Conservation (phyloP, 108 stramenopile species). For the Parietichytrium sp. region DNA sequence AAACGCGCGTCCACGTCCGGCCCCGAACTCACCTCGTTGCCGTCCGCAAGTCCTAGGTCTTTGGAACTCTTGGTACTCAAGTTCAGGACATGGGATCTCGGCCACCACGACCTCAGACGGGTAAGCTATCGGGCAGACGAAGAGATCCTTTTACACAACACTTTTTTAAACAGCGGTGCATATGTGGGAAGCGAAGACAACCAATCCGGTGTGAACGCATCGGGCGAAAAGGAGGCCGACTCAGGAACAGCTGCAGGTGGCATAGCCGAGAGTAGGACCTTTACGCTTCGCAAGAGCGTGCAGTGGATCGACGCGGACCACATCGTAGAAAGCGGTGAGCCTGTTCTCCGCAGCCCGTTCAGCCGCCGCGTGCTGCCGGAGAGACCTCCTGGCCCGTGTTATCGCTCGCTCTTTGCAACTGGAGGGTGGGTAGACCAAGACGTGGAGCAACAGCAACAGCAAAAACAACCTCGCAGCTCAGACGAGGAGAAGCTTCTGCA, state of each 20-base stretch:
- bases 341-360: constrained; percentile 27
- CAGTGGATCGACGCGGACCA: constrained; percentile 4
- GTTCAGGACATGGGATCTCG: neutral
- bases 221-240: too few species aligned
- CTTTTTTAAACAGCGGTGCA: constrained; percentile 16
- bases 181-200: too few species aligned
- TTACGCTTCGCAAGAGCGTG: neutral
- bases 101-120: neutral
- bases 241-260: too few species aligned
- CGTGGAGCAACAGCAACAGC: neutral
- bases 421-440: neutral
- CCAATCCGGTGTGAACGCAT: too few species aligned
- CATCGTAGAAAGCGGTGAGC: neutral
- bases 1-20: neutral
- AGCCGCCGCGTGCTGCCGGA: neutral
- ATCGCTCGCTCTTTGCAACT: neutral
- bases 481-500: too few species aligned
- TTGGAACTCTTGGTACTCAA: neutral
- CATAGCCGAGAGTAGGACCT: neutral
- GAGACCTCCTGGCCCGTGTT: constrained; percentile 30
- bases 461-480: too few species aligned
- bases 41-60: neutral
- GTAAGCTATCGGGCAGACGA: neutral
- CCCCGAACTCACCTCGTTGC: neutral
- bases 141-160: constrained; percentile 36